These are phyloP conservation scores for Hypoxylon fuscum DNA, from an alignment of 495 filamentous ascomycete species.

Conservation along the genomic window DNA sequence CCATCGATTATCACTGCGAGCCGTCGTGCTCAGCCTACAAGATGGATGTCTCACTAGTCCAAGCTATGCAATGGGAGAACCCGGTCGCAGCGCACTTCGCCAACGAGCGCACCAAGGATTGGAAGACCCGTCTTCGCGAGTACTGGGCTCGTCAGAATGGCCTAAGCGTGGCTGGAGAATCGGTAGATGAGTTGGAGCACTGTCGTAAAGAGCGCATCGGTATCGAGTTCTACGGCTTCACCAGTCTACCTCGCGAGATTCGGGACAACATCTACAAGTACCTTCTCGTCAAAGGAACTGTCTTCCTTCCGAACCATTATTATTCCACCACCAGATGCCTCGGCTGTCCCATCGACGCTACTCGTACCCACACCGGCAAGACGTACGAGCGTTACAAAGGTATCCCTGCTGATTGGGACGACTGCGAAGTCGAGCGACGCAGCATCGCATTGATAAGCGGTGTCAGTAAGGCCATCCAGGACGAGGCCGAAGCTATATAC, in stretches of 20 bases:
- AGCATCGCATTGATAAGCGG: constrained; percentile 1
- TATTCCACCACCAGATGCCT: not conserved
- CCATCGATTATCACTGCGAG: too few species aligned
- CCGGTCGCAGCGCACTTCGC: too few species aligned
- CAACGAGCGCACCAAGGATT: not conserved
- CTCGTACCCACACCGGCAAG: not conserved
- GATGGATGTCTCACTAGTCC: too few species aligned
- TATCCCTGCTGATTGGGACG: not conserved
- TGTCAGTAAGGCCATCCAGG: not conserved
- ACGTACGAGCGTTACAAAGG: not conserved
- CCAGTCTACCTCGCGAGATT: not conserved
- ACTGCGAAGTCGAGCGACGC: not conserved
- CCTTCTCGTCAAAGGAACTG: not conserved
- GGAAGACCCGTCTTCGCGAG: not conserved
- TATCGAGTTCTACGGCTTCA: constrained; percentile 10
- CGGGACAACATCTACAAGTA: constrained; percentile 12
- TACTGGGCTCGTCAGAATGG: not conserved
- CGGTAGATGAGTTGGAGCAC: not conserved
- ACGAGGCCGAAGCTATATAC: constrained; percentile 1
- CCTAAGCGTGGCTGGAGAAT: not conserved
- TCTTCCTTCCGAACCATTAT: not conserved
- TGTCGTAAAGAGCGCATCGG: not conserved
- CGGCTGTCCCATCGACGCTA: not conserved
- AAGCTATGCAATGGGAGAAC: too few species aligned
- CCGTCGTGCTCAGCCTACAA: too few species aligned